These are phyloP conservation scores for Crithidia sp. DNA, from an alignment of 208 protist genomes.

Conservation along the genomic window DNA sequence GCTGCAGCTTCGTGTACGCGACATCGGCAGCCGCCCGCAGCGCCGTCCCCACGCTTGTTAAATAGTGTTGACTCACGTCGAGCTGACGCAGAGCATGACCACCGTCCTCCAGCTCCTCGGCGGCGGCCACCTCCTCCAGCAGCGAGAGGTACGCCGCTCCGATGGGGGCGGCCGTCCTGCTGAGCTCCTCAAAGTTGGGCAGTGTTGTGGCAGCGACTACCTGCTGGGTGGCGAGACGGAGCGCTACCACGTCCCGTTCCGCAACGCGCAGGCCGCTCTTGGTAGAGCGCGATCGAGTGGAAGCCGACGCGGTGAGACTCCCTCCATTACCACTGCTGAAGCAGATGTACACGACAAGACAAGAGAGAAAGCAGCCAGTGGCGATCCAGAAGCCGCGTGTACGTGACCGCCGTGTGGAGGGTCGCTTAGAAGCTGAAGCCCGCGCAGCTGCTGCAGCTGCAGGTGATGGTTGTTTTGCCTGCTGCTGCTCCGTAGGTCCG, in stretches of 20 bases:
- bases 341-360: conserved; percentile 15
- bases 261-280: conserved; percentile 8
- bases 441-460: conserved; percentile 6
- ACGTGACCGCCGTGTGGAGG: not conserved
- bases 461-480: not conserved
- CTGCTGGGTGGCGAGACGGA: conserved; percentile 20
- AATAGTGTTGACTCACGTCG: conserved; percentile 4
- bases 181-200: conserved; percentile 26
- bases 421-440: not conserved
- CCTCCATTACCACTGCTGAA: not conserved
- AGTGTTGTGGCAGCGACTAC: conserved; percentile 25
- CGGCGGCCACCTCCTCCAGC: conserved; percentile 27
- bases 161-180: conserved; percentile 20
- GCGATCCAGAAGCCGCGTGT: conserved; percentile 18
- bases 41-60: not conserved
- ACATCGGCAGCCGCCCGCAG: conserved; percentile 35
- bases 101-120: conserved; percentile 23
- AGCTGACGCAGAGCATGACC: conserved; percentile 12
- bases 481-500: not conserved
- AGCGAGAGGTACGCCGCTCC: conserved; percentile 25
- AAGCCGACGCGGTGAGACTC: not conserved
- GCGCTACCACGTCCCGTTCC: conserved; percentile 30
- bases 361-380: conserved; percentile 18
- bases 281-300: not conserved
- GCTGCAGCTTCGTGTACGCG: conserved; percentile 36